A percentile compares a stretch with the other conserved stretches of the same genome.
These are phyloP conservation scores for Phoma sp. DNA, from an alignment of 2,329 filamentous ascomycete genomes.

Conservation along the genomic window DNA sequence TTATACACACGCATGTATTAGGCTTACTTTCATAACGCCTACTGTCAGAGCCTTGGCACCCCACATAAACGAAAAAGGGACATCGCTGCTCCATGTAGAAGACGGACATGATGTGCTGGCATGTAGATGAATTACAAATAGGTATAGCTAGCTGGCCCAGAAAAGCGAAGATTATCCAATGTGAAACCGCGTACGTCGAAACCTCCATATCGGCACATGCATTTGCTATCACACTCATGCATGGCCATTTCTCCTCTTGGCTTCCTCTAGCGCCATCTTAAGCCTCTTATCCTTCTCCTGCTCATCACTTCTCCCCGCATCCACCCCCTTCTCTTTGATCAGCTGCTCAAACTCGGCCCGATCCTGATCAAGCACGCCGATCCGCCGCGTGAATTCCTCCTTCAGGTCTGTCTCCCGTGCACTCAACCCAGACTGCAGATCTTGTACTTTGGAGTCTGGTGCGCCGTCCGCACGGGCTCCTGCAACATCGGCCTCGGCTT, in stretches of 20 bases:
- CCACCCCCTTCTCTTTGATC: constrained; percentile 18
- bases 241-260: constrained; percentile 61
- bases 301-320: constrained; percentile 37
- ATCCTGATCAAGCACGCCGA: constrained; percentile 49
- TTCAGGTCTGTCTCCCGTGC: constrained; percentile 42
- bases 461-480: constrained; percentile 58
- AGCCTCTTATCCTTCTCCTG: constrained; percentile 57
- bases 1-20: too few species aligned
- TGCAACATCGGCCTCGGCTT: constrained; percentile 62
- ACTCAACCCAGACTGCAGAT: constrained; percentile 46
- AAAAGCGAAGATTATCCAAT: too few species aligned
- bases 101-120: too few species aligned
- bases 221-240: constrained; percentile 1
- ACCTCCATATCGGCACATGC: background rate
- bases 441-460: constrained; percentile 49
- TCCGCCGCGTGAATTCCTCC: constrained; percentile 46
- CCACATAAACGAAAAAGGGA: too few species aligned
- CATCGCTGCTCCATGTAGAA: too few species aligned
- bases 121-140: too few species aligned
- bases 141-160: too few species aligned
- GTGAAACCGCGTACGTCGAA: too few species aligned
- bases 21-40: too few species aligned
- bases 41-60: too few species aligned
- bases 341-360: constrained; percentile 43
- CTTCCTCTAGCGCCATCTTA: constrained; percentile 60